Percentiles rank a stretch among this genome's conserved stretches.
Evolutionary conservation across 2,329 filamentous ascomycete species (phyloP).

Genomic region (Claviceps pusilla): DNA sequence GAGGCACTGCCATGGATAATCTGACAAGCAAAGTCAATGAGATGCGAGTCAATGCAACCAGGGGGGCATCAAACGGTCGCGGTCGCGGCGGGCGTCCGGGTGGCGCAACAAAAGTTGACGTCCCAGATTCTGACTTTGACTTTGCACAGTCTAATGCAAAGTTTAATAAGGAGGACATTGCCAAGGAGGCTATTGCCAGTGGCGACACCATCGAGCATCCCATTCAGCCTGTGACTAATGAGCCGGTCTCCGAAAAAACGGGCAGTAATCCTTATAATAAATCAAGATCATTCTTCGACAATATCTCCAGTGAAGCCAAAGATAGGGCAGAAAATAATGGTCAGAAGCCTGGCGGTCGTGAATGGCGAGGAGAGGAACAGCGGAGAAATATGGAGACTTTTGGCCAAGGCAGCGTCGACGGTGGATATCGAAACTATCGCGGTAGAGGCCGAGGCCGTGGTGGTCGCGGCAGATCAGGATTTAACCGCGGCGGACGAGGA

Average conservation of each 20-base stretch:
- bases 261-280: slow-evolving; percentile 62
- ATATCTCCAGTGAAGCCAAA: slow-evolving; percentile 87
- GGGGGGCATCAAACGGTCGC: slow-evolving; percentile 34
- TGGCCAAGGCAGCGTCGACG: slow-evolving; percentile 88
- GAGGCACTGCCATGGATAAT: slow-evolving; percentile 47
- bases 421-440: slow-evolving; percentile 60
- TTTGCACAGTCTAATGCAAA: slow-evolving; percentile 49
- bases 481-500: slow-evolving; percentile 26
- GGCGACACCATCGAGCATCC: slow-evolving; percentile 46
- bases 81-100: slow-evolving; percentile 30
- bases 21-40: slow-evolving; percentile 61
- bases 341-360: slow-evolving; percentile 59
- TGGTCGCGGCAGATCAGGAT: slow-evolving; percentile 27
- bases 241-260: slow-evolving; percentile 21
- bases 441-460: slow-evolving; percentile 65
- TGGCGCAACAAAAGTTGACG: slow-evolving; percentile 55
- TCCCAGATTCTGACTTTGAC: slow-evolving; percentile 83
- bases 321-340: slow-evolving; percentile 64
- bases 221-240: slow-evolving; percentile 23
- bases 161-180: slow-evolving; percentile 39
- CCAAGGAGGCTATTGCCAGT: slow-evolving; percentile 78
- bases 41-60: slow-evolving; percentile 51
- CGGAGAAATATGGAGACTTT: slow-evolving; percentile 96
- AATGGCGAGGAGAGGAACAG: slow-evolving; percentile 86
- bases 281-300: slow-evolving; percentile 85